Evolutionary conservation across 2,329 filamentous ascomycete species (phyloP).

Genomic region (Aaosphaeria arxii): DNA sequence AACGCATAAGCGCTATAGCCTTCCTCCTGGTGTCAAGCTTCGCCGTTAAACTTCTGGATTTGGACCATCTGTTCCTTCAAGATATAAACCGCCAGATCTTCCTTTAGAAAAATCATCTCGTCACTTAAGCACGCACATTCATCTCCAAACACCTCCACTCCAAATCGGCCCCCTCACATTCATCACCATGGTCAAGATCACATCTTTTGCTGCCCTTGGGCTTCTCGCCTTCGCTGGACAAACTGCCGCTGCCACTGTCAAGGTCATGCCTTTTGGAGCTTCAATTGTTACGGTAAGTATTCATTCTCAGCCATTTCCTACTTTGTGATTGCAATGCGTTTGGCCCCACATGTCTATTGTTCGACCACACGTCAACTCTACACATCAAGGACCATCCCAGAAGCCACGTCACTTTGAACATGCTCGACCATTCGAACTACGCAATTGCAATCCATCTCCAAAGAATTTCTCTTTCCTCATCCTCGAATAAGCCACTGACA

Average conservation of each 20-base stretch:
- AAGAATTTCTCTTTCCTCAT: too few species aligned
- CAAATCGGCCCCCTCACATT: not conserved
- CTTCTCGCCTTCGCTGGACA: conserved; percentile 3
- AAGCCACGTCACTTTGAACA: too few species aligned
- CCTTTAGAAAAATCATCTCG: too few species aligned
- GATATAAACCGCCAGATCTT: too few species aligned
- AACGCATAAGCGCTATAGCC: too few species aligned
- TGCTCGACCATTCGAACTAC: too few species aligned
- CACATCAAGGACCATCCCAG: not conserved
- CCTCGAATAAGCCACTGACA: too few species aligned
- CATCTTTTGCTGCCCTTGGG: not conserved
- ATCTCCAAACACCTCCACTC: not conserved
- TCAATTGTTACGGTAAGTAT: conserved; percentile 25
- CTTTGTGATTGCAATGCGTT: too few species aligned
- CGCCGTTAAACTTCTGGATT: too few species aligned
- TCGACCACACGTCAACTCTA: not conserved
- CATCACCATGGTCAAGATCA: conserved; percentile 2
- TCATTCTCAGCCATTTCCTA: not conserved
- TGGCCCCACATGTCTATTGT: not conserved
- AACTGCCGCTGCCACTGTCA: conserved; percentile 17
- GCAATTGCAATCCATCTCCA: too few species aligned
- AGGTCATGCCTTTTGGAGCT: conserved; percentile 36
- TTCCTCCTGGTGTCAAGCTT: too few species aligned
- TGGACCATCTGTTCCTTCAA: too few species aligned
- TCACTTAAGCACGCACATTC: not conserved